Conservation (phyloP, 371 early-diverging fungal genomes). For the Mortierella sp. region DNA sequence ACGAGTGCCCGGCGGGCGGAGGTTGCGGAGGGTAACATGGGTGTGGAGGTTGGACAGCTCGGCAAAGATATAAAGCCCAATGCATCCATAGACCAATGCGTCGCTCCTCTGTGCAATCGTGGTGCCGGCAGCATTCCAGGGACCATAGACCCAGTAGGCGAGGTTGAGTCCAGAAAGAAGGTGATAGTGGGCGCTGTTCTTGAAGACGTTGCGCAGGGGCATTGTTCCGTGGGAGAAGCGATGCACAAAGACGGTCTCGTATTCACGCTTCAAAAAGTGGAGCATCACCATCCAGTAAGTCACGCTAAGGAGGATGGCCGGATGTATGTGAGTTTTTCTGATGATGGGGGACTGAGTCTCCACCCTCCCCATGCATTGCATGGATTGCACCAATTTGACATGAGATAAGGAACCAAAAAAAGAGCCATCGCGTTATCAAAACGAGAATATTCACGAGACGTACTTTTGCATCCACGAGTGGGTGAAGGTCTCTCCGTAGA, state of each 20-base stretch:
- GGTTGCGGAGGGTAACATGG: conserved; percentile 88
- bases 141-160: conserved; percentile 88
- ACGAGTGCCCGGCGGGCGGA: conserved; percentile 92
- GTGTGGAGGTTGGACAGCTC: conserved; percentile 88
- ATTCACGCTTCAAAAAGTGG: conserved; percentile 94
- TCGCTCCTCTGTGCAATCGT: conserved; percentile 61
- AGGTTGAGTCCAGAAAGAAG: conserved; percentile 87
- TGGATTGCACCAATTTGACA: too few relatives aligned
- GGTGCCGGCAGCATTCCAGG: conserved; percentile 70
- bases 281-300: conserved; percentile 76
- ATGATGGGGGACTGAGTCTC: too few relatives aligned
- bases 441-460: too few relatives aligned
- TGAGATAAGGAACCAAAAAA: too few relatives aligned
- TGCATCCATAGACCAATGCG: conserved; percentile 64
- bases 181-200: conserved; percentile 97
- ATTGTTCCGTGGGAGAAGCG: conserved; percentile 95
- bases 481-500: conserved; percentile 75
- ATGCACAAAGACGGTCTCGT: conserved; percentile 94
- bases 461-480: conserved; percentile 78
- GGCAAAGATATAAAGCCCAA: conserved; percentile 77
- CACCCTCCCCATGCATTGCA: too few relatives aligned
- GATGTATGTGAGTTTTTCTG: too few relatives aligned
- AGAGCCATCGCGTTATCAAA: too few relatives aligned
- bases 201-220: conserved; percentile 93
- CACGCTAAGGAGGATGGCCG: conserved; percentile 56